Evolutionary conservation across 768 basidiomycete genomes (phyloP), one percentile per base, ranked within the genome.

Genomic region (Trametes coccinea): DNA sequence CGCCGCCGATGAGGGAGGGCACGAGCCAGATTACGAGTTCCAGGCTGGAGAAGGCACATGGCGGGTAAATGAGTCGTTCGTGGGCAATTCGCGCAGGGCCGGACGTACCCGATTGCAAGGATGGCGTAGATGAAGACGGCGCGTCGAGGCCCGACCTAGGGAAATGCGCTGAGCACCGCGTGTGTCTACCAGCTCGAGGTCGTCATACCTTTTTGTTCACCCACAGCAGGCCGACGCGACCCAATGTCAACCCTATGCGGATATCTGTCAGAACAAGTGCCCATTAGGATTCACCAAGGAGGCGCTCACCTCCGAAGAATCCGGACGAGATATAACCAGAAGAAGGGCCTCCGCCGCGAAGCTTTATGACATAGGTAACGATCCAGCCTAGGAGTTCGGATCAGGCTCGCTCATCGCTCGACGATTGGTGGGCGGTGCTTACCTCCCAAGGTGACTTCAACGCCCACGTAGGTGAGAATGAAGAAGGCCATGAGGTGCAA

Each of bases 311-410:
- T 22, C 78, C 80, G 63, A 80, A 82, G 72, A 82, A 82, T 5
- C 80, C 82, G 13, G 78, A 72, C 4, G 80, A 79, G 59, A 82
- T 76, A 66, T 83, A 84, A 4, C 84, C 82, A 14, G 22, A 83
- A 71, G 0, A 73, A 71, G 0, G 75, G 68, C 82, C 83, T 4
- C 76, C 76, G 22, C 22, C 22, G 10, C 82, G 75, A 27, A 77
- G 72, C 3, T 76, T 65, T 9, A 78, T 76, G 31, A 84, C 73
- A 64, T 77, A 85, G 8, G 82, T 83, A 8, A 84, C 83, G 34
- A 80, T 82, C 83, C 84, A 85, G 0, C 82, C 82, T 81, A n/a
- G n/a, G n/a, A n/a, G n/a, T n/a, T n/a, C n/a, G n/a, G n/a, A 45
- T 16, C 17, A n/a, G n/a, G 8, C 52, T 29, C 48, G 45, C 16